These are phyloP conservation scores for Salvia sclarea DNA, from an alignment of 305 asterid genomes.

Conservation along the genomic window DNA sequence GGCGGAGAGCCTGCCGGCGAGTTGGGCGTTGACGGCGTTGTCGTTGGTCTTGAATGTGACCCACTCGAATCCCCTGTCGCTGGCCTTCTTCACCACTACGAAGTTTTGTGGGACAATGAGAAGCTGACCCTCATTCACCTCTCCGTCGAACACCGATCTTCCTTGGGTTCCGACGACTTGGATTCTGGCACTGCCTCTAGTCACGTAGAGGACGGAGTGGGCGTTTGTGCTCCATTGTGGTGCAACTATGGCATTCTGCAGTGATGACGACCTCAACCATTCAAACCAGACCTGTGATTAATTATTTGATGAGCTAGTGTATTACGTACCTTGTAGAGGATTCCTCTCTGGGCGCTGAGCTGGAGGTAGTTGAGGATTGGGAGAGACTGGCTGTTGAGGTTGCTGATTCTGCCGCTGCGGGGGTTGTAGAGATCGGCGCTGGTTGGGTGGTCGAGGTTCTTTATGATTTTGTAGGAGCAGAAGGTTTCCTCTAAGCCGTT, in stretches of 20 bases:
- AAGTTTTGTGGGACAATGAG: constrained; percentile 62
- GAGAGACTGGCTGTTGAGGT: constrained; percentile 54
- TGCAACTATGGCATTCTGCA: constrained; percentile 49
- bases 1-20: constrained; percentile 58
- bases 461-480: constrained; percentile 47
- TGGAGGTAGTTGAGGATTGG: constrained; percentile 55
- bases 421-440: constrained; percentile 63
- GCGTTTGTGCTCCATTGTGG: constrained; percentile 64
- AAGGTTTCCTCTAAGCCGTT: constrained; percentile 65
- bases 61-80: constrained; percentile 58
- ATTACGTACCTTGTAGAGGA: constrained; percentile 42
- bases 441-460: constrained; percentile 49
- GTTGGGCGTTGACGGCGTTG: constrained; percentile 47
- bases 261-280: too few species aligned
- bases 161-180: constrained; percentile 60
- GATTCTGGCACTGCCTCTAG: constrained; percentile 49
- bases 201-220: constrained; percentile 48
- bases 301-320: too few species aligned
- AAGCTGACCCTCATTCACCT: constrained; percentile 50
- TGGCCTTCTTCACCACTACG: constrained; percentile 51
- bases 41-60: constrained; percentile 62
- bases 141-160: constrained; percentile 39
- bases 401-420: constrained; percentile 57
- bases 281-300: too few species aligned
- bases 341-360: constrained; percentile 65